Percentiles rank a stretch among this genome's conserved stretches.
Conservation (phyloP, 148 eudicot species). For the Rhododendron williamsianum region DNA sequence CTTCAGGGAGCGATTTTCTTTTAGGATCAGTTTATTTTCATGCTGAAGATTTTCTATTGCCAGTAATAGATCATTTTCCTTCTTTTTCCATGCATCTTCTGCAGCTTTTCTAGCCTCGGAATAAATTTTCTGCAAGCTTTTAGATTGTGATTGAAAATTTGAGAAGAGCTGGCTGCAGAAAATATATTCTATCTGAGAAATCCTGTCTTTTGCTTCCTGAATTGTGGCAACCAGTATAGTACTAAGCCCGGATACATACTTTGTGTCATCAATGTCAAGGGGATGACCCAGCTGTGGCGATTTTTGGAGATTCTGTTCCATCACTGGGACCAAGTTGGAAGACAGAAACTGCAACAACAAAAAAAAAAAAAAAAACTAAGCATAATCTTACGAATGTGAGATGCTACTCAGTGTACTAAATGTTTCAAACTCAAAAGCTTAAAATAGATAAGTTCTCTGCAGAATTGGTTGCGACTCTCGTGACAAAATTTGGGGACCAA, state of each 20-base stretch:
- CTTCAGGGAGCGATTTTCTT: conserved; percentile 43
- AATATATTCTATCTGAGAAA: conserved; percentile 81
- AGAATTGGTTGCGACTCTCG: background rate
- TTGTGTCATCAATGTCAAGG: conserved; percentile 39
- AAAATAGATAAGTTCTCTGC: no score
- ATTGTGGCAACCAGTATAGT: conserved; percentile 77
- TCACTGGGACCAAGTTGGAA: conserved; percentile 16
- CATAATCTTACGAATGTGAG: background rate
- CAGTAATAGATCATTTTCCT: conserved; percentile 40
- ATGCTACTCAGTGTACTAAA: background rate
- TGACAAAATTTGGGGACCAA: background rate
- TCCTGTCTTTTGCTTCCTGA: conserved; percentile 80
- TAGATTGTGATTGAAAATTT: conserved; percentile 47
- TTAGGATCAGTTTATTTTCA: conserved; percentile 40
- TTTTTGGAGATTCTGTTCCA: conserved; percentile 35
- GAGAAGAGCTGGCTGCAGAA: conserved; percentile 84
- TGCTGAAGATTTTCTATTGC: conserved; percentile 39
- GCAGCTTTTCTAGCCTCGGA: conserved; percentile 56
- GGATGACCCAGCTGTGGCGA: conserved; percentile 28
- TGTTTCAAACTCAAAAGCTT: background rate
- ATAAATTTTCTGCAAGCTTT: conserved; percentile 37
- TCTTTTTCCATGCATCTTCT: conserved; percentile 56
- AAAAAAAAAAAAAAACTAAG: background rate
- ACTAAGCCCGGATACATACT: conserved; percentile 65
- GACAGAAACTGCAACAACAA: conserved; percentile 16